phyloP scores from a whole-genome alignment of 495 filamentous ascomycete species.

The Xylaria curta region DNA sequence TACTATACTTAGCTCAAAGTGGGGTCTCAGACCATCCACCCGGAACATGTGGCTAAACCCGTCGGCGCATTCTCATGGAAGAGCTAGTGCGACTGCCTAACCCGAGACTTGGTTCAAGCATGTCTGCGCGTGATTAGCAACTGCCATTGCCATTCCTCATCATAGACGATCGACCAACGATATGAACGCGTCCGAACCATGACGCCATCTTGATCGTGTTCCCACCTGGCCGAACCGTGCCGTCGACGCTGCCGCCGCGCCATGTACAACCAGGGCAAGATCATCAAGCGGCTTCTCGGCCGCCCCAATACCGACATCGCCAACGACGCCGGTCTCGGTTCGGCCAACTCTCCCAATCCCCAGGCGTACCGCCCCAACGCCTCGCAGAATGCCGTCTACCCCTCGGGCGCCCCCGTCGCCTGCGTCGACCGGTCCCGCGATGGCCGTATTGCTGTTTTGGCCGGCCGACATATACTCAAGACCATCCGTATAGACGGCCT shows the following conservation, averaged over 20 bases:
- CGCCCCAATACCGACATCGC: slow-evolving; percentile 46
- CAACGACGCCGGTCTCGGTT: slow-evolving; percentile 44
- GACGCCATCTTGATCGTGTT: slow-evolving; percentile 33
- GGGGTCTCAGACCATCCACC: background rate
- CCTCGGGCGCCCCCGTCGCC: slow-evolving; percentile 73
- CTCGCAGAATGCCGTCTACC: slow-evolving; percentile 75
- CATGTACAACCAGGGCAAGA: slow-evolving; percentile 54
- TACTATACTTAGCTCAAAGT: background rate
- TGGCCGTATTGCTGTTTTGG: slow-evolving; percentile 77
- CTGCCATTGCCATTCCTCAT: background rate
- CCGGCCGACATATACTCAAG: slow-evolving; percentile 83
- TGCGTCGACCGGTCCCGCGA: slow-evolving; percentile 81
- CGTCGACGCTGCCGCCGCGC: slow-evolving; percentile 29
- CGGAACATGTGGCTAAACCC: background rate
- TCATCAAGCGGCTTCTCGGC: slow-evolving; percentile 61
- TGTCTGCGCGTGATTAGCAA: slow-evolving; percentile 10
- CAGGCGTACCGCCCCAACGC: slow-evolving; percentile 63
- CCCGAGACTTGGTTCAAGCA: background rate
- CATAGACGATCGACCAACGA: background rate
- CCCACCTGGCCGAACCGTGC: slow-evolving; percentile 34
- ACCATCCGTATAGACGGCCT: slow-evolving; percentile 76
- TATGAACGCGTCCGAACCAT: slow-evolving; percentile 30
- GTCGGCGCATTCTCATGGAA: background rate
- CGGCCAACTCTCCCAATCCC: slow-evolving; percentile 44
- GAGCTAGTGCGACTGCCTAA: background rate